Base-by-base conservation (phyloP, 1,284 basidiomycete genomes). In the Cryptococcus deneoformans region DNA sequence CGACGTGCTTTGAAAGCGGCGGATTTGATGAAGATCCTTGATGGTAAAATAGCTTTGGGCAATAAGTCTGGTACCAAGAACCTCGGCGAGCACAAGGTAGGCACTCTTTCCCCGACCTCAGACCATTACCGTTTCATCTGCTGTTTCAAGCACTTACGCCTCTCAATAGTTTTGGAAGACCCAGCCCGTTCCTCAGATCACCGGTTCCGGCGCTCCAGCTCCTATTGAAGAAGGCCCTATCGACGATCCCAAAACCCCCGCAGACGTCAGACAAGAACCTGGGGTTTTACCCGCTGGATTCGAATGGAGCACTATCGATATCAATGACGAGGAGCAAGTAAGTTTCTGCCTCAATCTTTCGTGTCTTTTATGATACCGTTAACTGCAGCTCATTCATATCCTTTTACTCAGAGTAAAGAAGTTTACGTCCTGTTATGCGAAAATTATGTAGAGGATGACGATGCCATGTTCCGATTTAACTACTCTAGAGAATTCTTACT, bases 361-460 rank as follows among this genome's bases (percentile, higher is more conserved):
- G 40, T 29, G 16, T 46, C 45, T 5, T 24, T 12, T 37, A 40
- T 29, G 7, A 47, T 29, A 29, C 29, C 12, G 40, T 16, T 42
- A 42, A 5, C 40, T 42, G 29, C 4, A 29, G 7, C 20, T 47
- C 43, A 24, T n/a, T n/a, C 43, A 36, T 49, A 36, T 11, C 24
- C 16, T 20, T 38, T 11, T 20, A 12, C 29, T 48, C 64, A 97
- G 90, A 84, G 87, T 62, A 87, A 89, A 71, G 96, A 99, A 75
- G 86, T 98, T 9, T 92, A 97, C 70, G 88, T 93, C 61, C 82
- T 99, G 7, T 82, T 99, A 20, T 95, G 91, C 1, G 82, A 87
- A 10, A 91, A 99, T 78, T 99, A 99, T 67, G 94, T 99, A 49
- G 96, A 99, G 77, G 96, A 99, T 73, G 89, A 92, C 67, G 89